Percentiles rank a stretch among this genome's conserved stretches.
Evolutionary conservation across 2,329 filamentous ascomycete genomes (phyloP).

Genomic region (Clonostachys solani): DNA sequence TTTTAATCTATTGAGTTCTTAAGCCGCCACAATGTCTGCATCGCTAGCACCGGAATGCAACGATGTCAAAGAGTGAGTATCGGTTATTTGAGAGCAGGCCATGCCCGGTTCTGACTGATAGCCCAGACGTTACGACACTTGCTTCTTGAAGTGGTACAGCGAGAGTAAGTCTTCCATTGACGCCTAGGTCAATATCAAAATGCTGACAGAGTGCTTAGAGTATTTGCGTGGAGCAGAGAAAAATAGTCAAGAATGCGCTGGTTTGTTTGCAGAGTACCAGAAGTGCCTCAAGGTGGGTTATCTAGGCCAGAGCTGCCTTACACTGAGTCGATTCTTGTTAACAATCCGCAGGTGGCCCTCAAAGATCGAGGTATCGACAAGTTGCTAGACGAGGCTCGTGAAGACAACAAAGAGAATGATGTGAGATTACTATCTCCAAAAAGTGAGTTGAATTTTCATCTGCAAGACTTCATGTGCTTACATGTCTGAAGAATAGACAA

Average conservation of each 20-base stretch:
- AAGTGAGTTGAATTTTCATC: constrained; percentile 19
- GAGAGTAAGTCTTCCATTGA: constrained; percentile 65
- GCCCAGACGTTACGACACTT: constrained; percentile 84
- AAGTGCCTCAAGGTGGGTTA: constrained; percentile 71
- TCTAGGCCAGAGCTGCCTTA: background rate
- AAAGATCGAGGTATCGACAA: constrained; percentile 90
- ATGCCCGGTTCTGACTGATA: constrained; percentile 1
- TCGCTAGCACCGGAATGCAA: constrained; percentile 95
- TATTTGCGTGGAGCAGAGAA: constrained; percentile 83
- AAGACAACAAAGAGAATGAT: constrained; percentile 87
- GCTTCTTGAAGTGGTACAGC: constrained; percentile 99
- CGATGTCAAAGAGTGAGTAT: constrained; percentile 82
- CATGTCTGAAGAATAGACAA: too few relatives aligned
- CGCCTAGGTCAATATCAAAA: constrained; percentile 3
- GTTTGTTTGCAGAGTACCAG: constrained; percentile 84
- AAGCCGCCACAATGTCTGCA: constrained; percentile 67
- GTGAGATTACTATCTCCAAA: constrained; percentile 36
- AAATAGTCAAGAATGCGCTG: constrained; percentile 78
- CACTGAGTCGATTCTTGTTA: constrained; percentile 1
- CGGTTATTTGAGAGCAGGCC: background rate
- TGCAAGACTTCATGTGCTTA: too few relatives aligned
- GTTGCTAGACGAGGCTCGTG: constrained; percentile 85
- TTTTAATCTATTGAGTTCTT: too few relatives aligned
- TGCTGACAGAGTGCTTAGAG: constrained; percentile 46
- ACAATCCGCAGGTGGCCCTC: constrained; percentile 62